A percentile compares a stretch with the other conserved stretches of the same genome.
phyloP scores from a whole-genome alignment of 1,284 basidiomycete genomes.

The Trametes versicolor region DNA sequence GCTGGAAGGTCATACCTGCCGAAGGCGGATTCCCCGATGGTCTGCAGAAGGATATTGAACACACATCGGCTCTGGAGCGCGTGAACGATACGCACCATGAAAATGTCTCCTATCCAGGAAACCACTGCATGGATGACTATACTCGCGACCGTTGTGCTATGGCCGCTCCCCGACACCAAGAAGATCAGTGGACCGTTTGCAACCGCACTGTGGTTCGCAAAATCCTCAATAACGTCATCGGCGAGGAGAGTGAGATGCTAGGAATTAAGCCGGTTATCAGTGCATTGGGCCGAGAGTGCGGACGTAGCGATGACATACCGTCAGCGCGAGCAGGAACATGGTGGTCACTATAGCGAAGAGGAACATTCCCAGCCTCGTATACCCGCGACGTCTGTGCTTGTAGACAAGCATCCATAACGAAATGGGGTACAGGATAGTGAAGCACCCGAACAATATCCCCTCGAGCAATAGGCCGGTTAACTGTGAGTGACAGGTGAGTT shows the following conservation, averaged over 20 bases:
- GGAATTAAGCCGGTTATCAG: background rate
- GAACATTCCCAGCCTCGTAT: background rate
- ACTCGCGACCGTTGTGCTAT: background rate
- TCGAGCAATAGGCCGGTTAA: background rate
- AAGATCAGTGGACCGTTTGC: background rate
- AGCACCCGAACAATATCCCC: background rate
- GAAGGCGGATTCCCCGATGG: too few relatives aligned
- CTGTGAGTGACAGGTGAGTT: background rate
- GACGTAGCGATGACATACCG: background rate
- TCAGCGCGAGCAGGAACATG: background rate
- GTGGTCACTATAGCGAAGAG: background rate
- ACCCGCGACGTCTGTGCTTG: background rate
- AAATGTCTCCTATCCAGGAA: background rate
- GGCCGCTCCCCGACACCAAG: background rate
- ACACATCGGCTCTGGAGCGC: too few relatives aligned
- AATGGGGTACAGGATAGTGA: slow-evolving; percentile 4
- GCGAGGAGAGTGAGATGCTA: background rate
- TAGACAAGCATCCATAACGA: slow-evolving; percentile 13
- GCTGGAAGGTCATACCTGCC: background rate
- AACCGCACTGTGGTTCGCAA: background rate
- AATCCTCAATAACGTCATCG: background rate
- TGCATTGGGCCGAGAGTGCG: background rate
- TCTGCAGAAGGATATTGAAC: background rate
- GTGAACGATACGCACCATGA: slow-evolving; percentile 1
- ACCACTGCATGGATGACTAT: background rate